These are phyloP conservation scores for Fraxinus dipetala DNA, from an alignment of 305 asterid genomes.

Conservation along the genomic window DNA sequence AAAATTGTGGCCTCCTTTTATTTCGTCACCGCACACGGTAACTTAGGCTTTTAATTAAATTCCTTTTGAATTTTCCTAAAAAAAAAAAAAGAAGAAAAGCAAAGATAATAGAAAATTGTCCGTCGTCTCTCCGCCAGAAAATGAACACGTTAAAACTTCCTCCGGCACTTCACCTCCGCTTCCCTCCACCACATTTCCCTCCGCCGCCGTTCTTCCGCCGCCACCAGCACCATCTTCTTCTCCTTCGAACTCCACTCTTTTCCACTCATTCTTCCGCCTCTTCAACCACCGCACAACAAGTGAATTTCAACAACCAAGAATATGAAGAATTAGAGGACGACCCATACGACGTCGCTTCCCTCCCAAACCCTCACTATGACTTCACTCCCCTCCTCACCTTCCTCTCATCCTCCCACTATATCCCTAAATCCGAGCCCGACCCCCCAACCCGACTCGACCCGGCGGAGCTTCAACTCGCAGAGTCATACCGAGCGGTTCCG, in stretches of 20 bases:
- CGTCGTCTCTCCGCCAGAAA: slow-evolving; percentile 19
- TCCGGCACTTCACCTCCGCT: slow-evolving; percentile 49
- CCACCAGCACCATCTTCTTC: slow-evolving; percentile 18
- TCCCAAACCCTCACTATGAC: slow-evolving; percentile 56
- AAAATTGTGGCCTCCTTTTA: too few species aligned
- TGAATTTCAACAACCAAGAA: slow-evolving; percentile 24
- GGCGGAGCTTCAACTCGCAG: slow-evolving; percentile 63
- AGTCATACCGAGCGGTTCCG: slow-evolving; percentile 79
- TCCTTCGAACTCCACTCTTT: slow-evolving; percentile 6
- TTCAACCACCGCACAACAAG: slow-evolving; percentile 34
- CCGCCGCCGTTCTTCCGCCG: slow-evolving; percentile 31
- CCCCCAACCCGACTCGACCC: slow-evolving; percentile 48
- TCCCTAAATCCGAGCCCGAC: slow-evolving; percentile 30
- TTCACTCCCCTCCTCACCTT: slow-evolving; percentile 72
- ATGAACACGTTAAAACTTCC: slow-evolving; percentile 60
- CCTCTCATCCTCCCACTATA: slow-evolving; percentile 46
- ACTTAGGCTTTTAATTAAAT: too few species aligned
- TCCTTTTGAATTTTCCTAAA: not conserved
- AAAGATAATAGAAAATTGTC: slow-evolving; percentile 25
- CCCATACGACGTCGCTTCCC: slow-evolving; percentile 45
- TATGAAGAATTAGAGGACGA: slow-evolving; percentile 28
- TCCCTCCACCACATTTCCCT: slow-evolving; percentile 40
- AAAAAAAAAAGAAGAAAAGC: not conserved
- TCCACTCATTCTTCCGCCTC: slow-evolving; percentile 27
- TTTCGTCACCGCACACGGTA: too few species aligned